Conservation (phyloP, 208 protist species). For the Sergeia podlipaevii region DNA sequence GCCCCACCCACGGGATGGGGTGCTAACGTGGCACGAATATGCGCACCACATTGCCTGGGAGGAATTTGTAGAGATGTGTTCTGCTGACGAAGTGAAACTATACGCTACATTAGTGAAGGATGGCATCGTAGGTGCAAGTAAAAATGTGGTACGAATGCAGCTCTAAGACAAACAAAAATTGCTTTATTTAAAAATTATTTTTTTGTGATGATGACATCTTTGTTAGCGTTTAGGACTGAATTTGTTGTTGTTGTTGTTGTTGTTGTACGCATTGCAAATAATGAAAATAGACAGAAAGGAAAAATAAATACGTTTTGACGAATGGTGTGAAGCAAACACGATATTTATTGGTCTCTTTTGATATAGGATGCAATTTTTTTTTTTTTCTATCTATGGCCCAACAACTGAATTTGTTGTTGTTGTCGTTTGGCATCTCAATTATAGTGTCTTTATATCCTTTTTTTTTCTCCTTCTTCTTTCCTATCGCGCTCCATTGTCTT, state of each 20-base stretch:
- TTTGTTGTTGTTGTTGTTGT: background rate
- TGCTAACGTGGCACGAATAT: slow-evolving; percentile 69
- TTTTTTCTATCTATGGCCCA: background rate
- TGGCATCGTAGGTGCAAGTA: slow-evolving; percentile 25
- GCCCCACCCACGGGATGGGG: slow-evolving; percentile 49
- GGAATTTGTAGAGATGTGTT: slow-evolving; percentile 64
- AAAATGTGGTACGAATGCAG: slow-evolving; percentile 44
- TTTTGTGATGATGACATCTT: no score
- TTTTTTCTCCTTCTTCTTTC: background rate
- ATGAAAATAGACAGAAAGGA: no score
- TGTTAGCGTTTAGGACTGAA: no score
- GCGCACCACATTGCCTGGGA: slow-evolving; percentile 71
- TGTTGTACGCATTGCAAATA: background rate
- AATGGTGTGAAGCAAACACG: no score
- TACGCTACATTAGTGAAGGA: slow-evolving; percentile 32
- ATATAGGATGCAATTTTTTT: background rate
- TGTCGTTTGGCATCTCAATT: no score
- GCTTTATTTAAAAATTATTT: background rate
- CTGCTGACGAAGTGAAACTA: slow-evolving; percentile 34
- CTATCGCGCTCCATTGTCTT: background rate
- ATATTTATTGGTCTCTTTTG: background rate
- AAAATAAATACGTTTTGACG: no score
- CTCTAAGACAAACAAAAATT: background rate
- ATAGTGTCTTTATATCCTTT: no score
- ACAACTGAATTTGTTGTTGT: background rate